Conservation (phyloP, 805 yeast species). For the Lipomyces kockii region DNA sequence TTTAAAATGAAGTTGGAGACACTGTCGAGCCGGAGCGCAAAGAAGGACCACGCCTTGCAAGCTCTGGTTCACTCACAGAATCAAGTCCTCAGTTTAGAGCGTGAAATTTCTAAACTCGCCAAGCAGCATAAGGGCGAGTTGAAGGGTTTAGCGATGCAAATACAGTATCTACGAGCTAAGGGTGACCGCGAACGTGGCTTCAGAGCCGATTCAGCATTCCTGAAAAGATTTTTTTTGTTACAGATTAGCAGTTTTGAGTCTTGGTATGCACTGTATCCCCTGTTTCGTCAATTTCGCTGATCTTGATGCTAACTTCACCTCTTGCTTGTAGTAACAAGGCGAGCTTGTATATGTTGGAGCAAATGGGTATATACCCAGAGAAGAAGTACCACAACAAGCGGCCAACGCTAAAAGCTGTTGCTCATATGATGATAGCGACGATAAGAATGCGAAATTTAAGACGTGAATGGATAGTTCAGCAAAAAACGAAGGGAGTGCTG, state of each 20-base stretch:
- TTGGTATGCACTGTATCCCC: conserved; percentile 19
- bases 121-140: conserved; percentile 28
- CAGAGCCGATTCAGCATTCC: conserved; percentile 43
- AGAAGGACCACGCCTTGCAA: background rate
- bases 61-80: background rate
- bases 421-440: conserved; percentile 42
- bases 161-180: conserved; percentile 36
- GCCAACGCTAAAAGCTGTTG: conserved; percentile 40
- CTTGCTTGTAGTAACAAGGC: conserved; percentile 35
- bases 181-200: conserved; percentile 34
- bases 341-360: conserved; percentile 42
- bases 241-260: conserved; percentile 43
- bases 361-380: conserved; percentile 43
- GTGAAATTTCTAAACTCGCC: conserved; percentile 3
- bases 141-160: conserved; percentile 34
- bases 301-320: conserved; percentile 7
- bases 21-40: conserved; percentile 1
- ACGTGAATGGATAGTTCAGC: conserved; percentile 23
- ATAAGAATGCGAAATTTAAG: conserved; percentile 41
- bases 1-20: conserved; percentile 2
- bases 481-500: background rate
- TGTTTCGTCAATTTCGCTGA: background rate
- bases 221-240: conserved; percentile 43
- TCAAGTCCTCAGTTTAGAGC: background rate
- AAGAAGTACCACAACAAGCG: conserved; percentile 16